These are phyloP conservation scores for Hemileia vastatrix DNA, from an alignment of 1,284 basidiomycete genomes.

Conservation along the genomic window DNA sequence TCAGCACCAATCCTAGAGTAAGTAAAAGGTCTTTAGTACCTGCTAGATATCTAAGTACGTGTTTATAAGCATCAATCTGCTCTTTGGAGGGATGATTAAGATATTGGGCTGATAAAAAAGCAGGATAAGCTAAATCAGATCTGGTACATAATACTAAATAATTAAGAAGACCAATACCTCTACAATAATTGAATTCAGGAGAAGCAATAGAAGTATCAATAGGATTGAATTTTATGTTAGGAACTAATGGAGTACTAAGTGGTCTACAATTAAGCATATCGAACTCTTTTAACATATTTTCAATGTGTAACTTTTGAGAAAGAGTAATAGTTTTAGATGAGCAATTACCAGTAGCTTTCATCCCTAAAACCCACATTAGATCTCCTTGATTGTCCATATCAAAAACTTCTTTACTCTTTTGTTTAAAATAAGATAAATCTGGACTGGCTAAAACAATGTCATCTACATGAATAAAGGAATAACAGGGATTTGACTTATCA, in stretches of 20 bases:
- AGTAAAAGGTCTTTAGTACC: too few relatives aligned
- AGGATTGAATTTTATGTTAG: not conserved
- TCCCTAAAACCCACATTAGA: not conserved
- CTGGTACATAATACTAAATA: too few relatives aligned
- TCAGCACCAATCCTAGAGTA: too few relatives aligned
- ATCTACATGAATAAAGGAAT: constrained; percentile 1
- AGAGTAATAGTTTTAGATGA: not conserved
- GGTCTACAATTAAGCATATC: not conserved
- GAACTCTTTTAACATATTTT: not conserved
- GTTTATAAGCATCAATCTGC: too few relatives aligned
- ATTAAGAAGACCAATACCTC: too few relatives aligned
- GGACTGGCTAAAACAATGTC: not conserved
- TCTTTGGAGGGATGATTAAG: too few relatives aligned
- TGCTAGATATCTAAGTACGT: too few relatives aligned
- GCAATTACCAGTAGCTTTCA: not conserved
- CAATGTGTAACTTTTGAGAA: not conserved
- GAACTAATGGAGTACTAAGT: not conserved
- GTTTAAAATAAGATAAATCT: not conserved
- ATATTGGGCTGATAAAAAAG: too few relatives aligned
- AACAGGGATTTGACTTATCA: not conserved
- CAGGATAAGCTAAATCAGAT: too few relatives aligned
- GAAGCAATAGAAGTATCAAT: too few relatives aligned
- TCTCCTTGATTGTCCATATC: not conserved
- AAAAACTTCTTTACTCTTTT: not conserved
- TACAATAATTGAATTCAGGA: too few relatives aligned